Evolutionary conservation across 2,329 filamentous ascomycete species (phyloP), one percentile per base, ranked within the genome.

Genomic region (Colletotrichum sp.): DNA sequence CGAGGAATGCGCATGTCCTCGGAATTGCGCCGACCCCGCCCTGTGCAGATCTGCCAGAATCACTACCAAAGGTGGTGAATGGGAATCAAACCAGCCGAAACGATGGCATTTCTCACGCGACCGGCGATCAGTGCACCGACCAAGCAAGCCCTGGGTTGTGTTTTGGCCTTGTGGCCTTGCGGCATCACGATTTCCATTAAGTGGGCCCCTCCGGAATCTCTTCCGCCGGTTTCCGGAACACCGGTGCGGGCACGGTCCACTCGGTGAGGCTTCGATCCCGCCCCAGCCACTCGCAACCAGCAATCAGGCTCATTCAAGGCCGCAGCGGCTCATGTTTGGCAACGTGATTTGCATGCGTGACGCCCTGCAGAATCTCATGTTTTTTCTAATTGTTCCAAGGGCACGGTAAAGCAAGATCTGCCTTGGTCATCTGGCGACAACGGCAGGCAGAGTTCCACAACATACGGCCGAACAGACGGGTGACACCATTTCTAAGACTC

Each of bases 41-140:
- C 49, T 49, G 21, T 63, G 69, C 15, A 30, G 52, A 59, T 67
- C 24, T 59, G 26, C 69, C 44, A 28, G 34, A 44, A 26, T 57
- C 49, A 62, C 30, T 59, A 36, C 69, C 73, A 62, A 57, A 64
- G 30, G 24, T 44, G 44, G 52, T 68, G 72, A 67, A 72, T 72
- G 39, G 59, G 63, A 68, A 75, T 75, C 73, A 64, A 76, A 76
- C 63, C 73, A 69, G 73, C 39, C 70, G 70, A 75, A 72, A 75
- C 72, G 65, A 63, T 72, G 36, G 60, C 69, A 73, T 52, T 73
- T 68, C 63, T 69, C 70, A 63, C 63, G 65, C 69, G 63, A 28
- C 72, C 52, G 69, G 62, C 62, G 70, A 76, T 73, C 64, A 67
- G 62, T 55, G 55, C 72, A 60, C 62, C 69, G 60, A 62, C 62